These are phyloP conservation scores for Colletotrichum tropicale DNA, from an alignment of 2,329 filamentous ascomycete genomes.

Conservation along the genomic window DNA sequence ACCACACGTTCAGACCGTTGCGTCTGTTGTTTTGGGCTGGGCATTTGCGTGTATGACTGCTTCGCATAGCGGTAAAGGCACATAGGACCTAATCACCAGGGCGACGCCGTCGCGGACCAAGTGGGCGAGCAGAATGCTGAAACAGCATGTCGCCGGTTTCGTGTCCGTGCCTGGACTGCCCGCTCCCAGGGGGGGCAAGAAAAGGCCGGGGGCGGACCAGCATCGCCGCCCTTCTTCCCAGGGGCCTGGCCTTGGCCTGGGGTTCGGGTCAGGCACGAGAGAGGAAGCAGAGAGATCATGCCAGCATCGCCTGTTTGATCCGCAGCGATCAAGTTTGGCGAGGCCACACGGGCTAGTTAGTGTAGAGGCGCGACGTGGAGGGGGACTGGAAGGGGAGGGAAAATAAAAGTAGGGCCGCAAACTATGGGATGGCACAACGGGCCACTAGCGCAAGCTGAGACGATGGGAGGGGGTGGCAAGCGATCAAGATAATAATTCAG, in stretches of 20 bases:
- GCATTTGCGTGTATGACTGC: neutral
- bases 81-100: neutral
- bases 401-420: neutral
- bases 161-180: neutral
- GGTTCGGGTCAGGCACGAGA: neutral
- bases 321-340: slow-evolving; percentile 3
- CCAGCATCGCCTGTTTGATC: slow-evolving; percentile 11
- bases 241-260: neutral
- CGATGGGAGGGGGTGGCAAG: neutral
- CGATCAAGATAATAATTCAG: neutral
- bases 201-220: neutral
- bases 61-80: neutral
- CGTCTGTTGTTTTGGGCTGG: neutral
- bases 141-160: slow-evolving; percentile 19
- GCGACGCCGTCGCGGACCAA: slow-evolving; percentile 6
- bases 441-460: slow-evolving; percentile 1
- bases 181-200: neutral
- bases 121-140: slow-evolving; percentile 10
- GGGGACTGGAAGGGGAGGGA: neutral
- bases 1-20: neutral
- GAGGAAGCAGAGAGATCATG: neutral
- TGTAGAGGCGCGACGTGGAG: neutral
- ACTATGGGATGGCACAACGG: slow-evolving; percentile 8
- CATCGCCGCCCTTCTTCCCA: neutral
- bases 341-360: neutral